Percentiles rank a stretch among this genome's conserved stretches.
These are phyloP conservation scores for Apiotrichum laibachii DNA, from an alignment of 1,284 basidiomycete genomes.

Conservation along the genomic window DNA sequence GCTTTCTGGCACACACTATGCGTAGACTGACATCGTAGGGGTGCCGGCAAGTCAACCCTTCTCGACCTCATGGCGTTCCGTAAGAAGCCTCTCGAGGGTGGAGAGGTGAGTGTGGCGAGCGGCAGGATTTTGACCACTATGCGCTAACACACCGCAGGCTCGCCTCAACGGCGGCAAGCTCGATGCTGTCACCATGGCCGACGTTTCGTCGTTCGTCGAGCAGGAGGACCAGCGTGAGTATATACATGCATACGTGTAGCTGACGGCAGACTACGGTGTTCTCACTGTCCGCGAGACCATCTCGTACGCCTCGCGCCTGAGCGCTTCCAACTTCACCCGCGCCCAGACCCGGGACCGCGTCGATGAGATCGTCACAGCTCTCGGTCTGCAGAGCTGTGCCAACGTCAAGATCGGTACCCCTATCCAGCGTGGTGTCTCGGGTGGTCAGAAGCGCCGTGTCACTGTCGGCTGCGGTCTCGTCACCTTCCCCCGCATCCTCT, in stretches of 20 bases:
- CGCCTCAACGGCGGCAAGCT: conserved; percentile 19
- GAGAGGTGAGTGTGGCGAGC: conserved; percentile 7
- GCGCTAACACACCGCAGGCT: not conserved
- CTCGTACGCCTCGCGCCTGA: conserved; percentile 12
- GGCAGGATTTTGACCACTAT: not conserved
- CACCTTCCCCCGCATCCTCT: conserved; percentile 45
- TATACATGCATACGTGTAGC: not conserved
- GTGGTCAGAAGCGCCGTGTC: conserved; percentile 50
- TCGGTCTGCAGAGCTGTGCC: conserved; percentile 21
- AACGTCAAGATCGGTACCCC: conserved; percentile 46
- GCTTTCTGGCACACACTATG: not conserved
- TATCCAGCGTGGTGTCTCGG: conserved; percentile 50
- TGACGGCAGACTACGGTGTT: conserved; percentile 41
- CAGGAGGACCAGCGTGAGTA: conserved; percentile 45
- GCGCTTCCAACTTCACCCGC: conserved; percentile 16
- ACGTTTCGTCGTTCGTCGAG: conserved; percentile 46
- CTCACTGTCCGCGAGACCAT: conserved; percentile 48
- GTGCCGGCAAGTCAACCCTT: conserved; percentile 48
- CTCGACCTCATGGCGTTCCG: conserved; percentile 48
- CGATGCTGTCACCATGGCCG: conserved; percentile 12
- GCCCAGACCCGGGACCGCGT: conserved; percentile 13
- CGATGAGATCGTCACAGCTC: conserved; percentile 18
- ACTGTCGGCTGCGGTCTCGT: conserved; percentile 48
- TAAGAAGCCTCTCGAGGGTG: conserved; percentile 22
- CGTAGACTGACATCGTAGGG: conserved; percentile 1